These are phyloP conservation scores for Rhinocladiella similis DNA, from an alignment of 2,329 filamentous ascomycete species.

Conservation along the genomic window DNA sequence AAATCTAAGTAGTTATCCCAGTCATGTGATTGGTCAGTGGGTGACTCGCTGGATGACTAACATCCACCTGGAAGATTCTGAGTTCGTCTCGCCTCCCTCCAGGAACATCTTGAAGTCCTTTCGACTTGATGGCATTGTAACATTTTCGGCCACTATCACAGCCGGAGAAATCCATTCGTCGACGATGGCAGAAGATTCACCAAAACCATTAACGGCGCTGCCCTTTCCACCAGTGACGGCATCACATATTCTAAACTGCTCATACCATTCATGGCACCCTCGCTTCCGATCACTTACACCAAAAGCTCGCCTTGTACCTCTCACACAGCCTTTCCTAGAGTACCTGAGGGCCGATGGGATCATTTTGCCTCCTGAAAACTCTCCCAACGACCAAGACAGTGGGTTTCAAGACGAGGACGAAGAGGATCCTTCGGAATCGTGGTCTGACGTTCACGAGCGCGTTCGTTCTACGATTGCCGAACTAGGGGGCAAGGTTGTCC, in stretches of 20 bases:
- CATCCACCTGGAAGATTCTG: too few species aligned
- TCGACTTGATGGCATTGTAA: background rate
- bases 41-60: too few species aligned
- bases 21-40: too few species aligned
- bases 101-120: too few species aligned
- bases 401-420: slow-evolving; percentile 54
- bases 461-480: slow-evolving; percentile 77
- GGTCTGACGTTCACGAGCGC: slow-evolving; percentile 70
- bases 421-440: slow-evolving; percentile 56
- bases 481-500: slow-evolving; percentile 81
- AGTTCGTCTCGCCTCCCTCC: too few species aligned
- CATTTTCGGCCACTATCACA: too few species aligned
- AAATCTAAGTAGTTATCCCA: too few species aligned
- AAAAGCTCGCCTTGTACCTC: slow-evolving; percentile 79
- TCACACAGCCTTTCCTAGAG: slow-evolving; percentile 72
- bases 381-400: slow-evolving; percentile 50
- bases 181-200: slow-evolving; percentile 4
- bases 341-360: slow-evolving; percentile 95
- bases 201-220: slow-evolving; percentile 38
- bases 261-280: slow-evolving; percentile 89
- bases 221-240: slow-evolving; percentile 82
- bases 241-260: slow-evolving; percentile 89
- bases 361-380: slow-evolving; percentile 62
- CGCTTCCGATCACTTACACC: slow-evolving; percentile 78
- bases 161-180: too few species aligned